Conservation (phyloP, 176 grass and related monocot genomes). For the Otatea glauca region DNA sequence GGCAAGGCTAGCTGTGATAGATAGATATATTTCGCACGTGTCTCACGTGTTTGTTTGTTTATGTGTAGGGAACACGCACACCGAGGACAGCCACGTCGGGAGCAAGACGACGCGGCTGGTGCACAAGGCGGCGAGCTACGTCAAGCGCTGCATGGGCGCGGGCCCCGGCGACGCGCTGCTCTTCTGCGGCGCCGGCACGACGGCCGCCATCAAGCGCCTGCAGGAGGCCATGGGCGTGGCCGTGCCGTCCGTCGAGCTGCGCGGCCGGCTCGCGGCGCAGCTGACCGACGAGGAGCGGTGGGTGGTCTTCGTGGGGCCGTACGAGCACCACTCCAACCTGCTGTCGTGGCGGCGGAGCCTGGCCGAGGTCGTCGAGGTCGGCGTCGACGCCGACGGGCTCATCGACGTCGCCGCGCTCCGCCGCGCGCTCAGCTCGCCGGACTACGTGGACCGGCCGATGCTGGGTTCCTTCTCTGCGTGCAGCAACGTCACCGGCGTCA, state of each 20-base stretch:
- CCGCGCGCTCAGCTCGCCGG: conserved; percentile 24
- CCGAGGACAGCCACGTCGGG: conserved; percentile 77
- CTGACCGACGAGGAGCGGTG: conserved; percentile 64
- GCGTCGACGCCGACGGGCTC: conserved; percentile 47
- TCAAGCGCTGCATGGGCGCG: conserved; percentile 76
- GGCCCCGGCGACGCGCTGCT: conserved; percentile 56
- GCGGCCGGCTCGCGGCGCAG: conserved; percentile 29
- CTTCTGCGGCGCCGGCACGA: conserved; percentile 69
- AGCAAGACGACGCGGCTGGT: conserved; percentile 72
- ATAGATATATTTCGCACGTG: neutral
- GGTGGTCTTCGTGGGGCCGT: conserved; percentile 81
- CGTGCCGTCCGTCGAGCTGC: conserved; percentile 40
- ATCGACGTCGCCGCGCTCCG: conserved; percentile 60
- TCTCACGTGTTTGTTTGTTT: neutral
- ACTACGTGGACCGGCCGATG: conserved; percentile 59
- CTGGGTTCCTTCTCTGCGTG: conserved; percentile 85
- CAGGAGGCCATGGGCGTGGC: conserved; percentile 74
- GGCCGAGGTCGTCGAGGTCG: conserved; percentile 76
- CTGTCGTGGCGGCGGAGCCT: conserved; percentile 81
- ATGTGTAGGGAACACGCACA: conserved; percentile 77
- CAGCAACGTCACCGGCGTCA: conserved; percentile 82
- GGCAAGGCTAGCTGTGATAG: neutral
- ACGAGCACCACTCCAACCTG: conserved; percentile 91
- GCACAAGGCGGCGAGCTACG: conserved; percentile 58
- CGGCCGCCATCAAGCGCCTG: conserved; percentile 82